These are phyloP conservation scores for Priceomyces medius DNA, from an alignment of 805 yeast species.

Conservation along the genomic window DNA sequence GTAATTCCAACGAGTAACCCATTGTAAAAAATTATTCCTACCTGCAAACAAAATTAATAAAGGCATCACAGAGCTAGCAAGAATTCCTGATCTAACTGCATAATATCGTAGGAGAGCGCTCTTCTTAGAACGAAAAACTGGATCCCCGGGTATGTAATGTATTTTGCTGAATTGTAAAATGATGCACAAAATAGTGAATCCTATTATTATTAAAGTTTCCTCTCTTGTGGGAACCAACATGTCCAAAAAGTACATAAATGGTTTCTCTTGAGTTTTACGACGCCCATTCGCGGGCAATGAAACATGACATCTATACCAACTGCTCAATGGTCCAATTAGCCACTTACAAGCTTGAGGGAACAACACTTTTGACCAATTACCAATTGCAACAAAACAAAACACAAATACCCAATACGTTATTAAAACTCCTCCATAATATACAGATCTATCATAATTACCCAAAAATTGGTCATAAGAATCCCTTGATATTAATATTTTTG, in stretches of 20 bases:
- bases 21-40: slow-evolving; percentile 37
- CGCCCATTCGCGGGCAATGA: slow-evolving; percentile 40
- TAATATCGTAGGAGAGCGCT: slow-evolving; percentile 39
- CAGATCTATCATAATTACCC: slow-evolving; percentile 44
- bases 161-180: slow-evolving; percentile 23
- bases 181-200: slow-evolving; percentile 28
- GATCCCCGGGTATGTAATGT: slow-evolving; percentile 28
- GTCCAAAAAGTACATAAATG: slow-evolving; percentile 21
- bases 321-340: slow-evolving; percentile 29
- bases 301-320: slow-evolving; percentile 31
- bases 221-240: slow-evolving; percentile 42
- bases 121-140: slow-evolving; percentile 32
- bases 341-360: slow-evolving; percentile 19
- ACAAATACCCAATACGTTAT: slow-evolving; percentile 32
- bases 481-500: slow-evolving; percentile 17
- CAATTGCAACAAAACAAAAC: slow-evolving; percentile 21
- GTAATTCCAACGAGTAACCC: slow-evolving; percentile 39
- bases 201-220: slow-evolving; percentile 32
- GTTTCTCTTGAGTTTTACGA: slow-evolving; percentile 26
- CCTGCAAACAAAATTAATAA: slow-evolving; percentile 35
- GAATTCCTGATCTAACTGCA: slow-evolving; percentile 39
- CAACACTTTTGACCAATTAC: slow-evolving; percentile 33
- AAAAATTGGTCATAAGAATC: slow-evolving; percentile 35
- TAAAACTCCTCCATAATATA: slow-evolving; percentile 39
- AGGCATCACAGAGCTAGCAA: slow-evolving; percentile 30